Evolutionary conservation across 768 basidiomycete species (phyloP).

Genomic region (Podaxis sp.): DNA sequence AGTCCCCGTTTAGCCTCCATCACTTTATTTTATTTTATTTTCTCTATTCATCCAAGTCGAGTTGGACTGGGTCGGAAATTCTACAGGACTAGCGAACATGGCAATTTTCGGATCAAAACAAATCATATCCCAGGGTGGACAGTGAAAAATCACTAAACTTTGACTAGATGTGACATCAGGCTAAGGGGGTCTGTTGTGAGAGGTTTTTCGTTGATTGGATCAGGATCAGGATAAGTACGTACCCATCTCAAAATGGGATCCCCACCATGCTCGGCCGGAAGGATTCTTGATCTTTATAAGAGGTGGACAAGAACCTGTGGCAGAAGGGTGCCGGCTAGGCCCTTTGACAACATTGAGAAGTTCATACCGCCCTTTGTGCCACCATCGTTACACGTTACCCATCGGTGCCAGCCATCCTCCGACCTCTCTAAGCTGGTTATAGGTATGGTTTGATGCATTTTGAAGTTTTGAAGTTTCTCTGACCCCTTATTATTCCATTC

Average conservation of each 20-base stretch:
- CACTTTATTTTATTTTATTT: not conserved
- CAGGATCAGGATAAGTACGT: constrained; percentile 13
- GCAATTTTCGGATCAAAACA: not conserved
- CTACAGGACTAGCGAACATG: not conserved
- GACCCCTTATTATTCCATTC: constrained; percentile 15
- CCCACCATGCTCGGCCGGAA: constrained; percentile 13
- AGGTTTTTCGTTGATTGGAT: constrained; percentile 14
- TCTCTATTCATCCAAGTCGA: not conserved
- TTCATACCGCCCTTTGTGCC: constrained; percentile 19
- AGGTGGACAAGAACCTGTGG: constrained; percentile 17
- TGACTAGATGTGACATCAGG: not conserved
- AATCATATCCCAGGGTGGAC: not conserved
- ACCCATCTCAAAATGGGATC: constrained; percentile 13
- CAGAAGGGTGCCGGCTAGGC: constrained; percentile 22
- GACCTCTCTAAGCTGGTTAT: constrained; percentile 18
- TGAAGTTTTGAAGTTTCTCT: not conserved
- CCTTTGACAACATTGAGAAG: constrained; percentile 10
- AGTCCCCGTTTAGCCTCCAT: not conserved
- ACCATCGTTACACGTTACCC: constrained; percentile 22
- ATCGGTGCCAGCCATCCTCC: constrained; percentile 32
- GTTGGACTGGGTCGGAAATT: not conserved
- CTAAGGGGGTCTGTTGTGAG: constrained; percentile 5
- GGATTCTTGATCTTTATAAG: constrained; percentile 19
- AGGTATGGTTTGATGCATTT: not conserved
- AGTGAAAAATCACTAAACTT: not conserved